A percentile compares a stretch with the other conserved stretches of the same genome.
phyloP scores from a whole-genome alignment of 805 yeast species.

The Teunomyces kruisii region DNA sequence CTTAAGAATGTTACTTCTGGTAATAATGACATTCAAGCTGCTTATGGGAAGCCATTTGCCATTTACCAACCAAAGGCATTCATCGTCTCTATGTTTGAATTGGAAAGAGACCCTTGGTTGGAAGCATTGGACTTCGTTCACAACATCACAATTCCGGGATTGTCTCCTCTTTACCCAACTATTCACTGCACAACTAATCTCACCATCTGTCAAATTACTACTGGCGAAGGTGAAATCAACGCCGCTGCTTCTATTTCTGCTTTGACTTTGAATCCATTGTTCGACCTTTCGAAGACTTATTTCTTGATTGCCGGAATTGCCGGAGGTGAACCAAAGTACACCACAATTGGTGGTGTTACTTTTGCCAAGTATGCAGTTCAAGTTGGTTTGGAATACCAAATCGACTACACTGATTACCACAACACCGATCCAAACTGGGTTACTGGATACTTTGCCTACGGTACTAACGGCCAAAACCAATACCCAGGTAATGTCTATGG shows the following conservation, averaged over 20 bases:
- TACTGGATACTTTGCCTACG: constrained; percentile 59
- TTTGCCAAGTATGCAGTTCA: constrained; percentile 62
- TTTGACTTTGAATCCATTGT: constrained; percentile 50
- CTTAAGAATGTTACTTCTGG: constrained; percentile 12
- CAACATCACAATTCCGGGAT: constrained; percentile 64
- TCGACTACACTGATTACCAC: constrained; percentile 42
- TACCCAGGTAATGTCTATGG: constrained; percentile 61
- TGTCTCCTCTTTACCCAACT: constrained; percentile 58
- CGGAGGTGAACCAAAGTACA: constrained; percentile 57
- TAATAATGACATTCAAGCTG: constrained; percentile 17
- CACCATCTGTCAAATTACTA: constrained; percentile 57
- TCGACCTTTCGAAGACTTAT: constrained; percentile 60
- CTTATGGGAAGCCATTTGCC: constrained; percentile 32
- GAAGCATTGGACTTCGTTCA: constrained; percentile 46
- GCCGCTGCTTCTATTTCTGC: constrained; percentile 63
- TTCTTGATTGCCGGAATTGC: constrained; percentile 67
- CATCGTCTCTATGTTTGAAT: constrained; percentile 54
- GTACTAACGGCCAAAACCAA: constrained; percentile 46
- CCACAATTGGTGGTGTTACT: constrained; percentile 60
- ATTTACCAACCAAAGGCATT: constrained; percentile 53
- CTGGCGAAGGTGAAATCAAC: constrained; percentile 71
- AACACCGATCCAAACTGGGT: constrained; percentile 49
- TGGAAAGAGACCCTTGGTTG: constrained; percentile 56
- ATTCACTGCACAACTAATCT: constrained; percentile 55
- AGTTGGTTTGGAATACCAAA: constrained; percentile 58